Evolutionary conservation across 305 asterid species (phyloP), one percentile per base, ranked within the genome.

Genomic region (Euphrasia arctica): DNA sequence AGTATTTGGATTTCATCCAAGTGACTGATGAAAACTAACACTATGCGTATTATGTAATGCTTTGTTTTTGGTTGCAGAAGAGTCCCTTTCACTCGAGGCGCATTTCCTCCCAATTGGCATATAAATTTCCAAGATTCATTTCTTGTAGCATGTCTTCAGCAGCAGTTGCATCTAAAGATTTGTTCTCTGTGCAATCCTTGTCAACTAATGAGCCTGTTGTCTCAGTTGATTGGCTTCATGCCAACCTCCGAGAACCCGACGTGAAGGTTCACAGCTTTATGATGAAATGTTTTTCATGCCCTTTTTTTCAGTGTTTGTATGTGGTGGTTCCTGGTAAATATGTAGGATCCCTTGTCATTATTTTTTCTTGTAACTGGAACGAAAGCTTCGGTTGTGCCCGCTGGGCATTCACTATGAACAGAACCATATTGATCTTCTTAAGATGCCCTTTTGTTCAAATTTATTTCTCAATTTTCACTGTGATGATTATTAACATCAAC

Each of bases 191-290:
- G 74, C 75, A 69, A 9, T 70, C 95, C 72, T 54, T 83, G 66
- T 70, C 85, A 9, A 60, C 77, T 15, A 75, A 64, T 28, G 92
- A 90, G 63, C 87, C 97, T 71, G 96, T 88, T 71, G 97, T 90
- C 72, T 90, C 97, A 12, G 98, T 80, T 67, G 96, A 87, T 41
- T 92, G 96, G 98, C 96, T 92, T 63, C 95, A 87, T 48, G 80
- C 87, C 18, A 90, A 92, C 66, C 90, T 92, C 52, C 78, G 73
- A 63, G 89, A 77, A 66, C 90, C 95, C 49, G 89, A 84, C 68
- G 77, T 90, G 74, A 92, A 90, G 98, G 97, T 36, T 36, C 8
- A 36, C 42, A 36, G 42, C 42, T 36, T 36, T 9, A 36, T 36
- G 9, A 6, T 36, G 42, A 1, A 5, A 5, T 36, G 8, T 36